phyloP scores from a whole-genome alignment of 345 rosid species.

The Eucalyptus curtisii region DNA sequence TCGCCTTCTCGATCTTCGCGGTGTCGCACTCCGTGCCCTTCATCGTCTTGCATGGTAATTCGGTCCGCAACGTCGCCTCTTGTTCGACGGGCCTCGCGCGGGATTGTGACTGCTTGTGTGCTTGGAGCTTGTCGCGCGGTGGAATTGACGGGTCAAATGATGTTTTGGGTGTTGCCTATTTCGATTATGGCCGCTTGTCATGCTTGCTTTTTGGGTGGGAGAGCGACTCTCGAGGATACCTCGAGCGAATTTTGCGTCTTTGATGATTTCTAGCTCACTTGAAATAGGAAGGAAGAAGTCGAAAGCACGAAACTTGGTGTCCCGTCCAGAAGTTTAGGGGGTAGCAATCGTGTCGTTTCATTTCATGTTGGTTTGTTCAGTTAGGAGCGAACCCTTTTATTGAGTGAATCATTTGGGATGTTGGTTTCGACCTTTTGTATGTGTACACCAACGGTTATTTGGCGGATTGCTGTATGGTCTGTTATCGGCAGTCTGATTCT shows the following conservation, averaged over 20 bases:
- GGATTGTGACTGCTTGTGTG: not conserved
- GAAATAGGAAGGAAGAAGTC: not conserved
- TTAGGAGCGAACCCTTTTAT: not conserved
- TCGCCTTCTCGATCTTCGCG: constrained; percentile 8
- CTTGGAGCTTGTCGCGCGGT: not conserved
- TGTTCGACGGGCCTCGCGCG: not conserved
- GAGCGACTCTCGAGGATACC: not conserved
- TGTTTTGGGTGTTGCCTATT: not conserved
- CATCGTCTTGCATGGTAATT: constrained; percentile 56
- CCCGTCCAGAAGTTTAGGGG: not conserved
- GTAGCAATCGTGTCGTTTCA: not conserved
- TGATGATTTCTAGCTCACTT: not conserved
- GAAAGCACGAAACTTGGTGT: not conserved
- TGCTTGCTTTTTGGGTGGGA: not conserved
- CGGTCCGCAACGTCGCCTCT: not conserved
- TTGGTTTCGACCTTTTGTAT: not conserved
- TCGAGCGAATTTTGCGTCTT: not conserved
- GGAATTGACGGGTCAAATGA: not conserved
- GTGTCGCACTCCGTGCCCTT: constrained; percentile 50
- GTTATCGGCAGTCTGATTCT: not conserved
- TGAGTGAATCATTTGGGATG: not conserved
- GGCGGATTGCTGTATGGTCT: not conserved
- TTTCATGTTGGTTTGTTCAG: not conserved
- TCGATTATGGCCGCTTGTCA: not conserved
- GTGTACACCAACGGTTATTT: not conserved